phyloP scores from a whole-genome alignment of 805 yeast genomes.

The Schwanniomyces polymorphus region DNA sequence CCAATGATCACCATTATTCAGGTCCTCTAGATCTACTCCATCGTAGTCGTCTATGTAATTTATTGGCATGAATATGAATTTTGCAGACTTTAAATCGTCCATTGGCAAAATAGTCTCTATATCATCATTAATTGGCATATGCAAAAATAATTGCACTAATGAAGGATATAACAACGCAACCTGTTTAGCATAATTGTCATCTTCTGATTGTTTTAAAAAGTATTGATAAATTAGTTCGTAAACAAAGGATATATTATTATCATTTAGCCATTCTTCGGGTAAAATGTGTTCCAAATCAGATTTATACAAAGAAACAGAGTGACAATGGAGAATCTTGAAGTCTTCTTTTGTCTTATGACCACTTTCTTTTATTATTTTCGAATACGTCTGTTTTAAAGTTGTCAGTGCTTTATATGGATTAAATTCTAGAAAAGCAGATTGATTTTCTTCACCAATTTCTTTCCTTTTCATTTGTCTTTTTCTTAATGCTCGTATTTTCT shows the following conservation, averaged over 20 bases:
- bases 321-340: slow-evolving; percentile 45
- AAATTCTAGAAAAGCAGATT: slow-evolving; percentile 1
- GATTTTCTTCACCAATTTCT: slow-evolving; percentile 5
- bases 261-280: slow-evolving; percentile 75
- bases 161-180: slow-evolving; percentile 53
- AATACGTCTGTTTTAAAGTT: slow-evolving; percentile 18
- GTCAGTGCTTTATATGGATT: slow-evolving; percentile 13
- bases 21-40: slow-evolving; percentile 38
- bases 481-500: slow-evolving; percentile 20
- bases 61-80: slow-evolving; percentile 64
- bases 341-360: slow-evolving; percentile 12
- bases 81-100: slow-evolving; percentile 30
- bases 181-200: slow-evolving; percentile 16
- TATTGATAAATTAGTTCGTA: slow-evolving; percentile 47
- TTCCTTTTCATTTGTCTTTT: slow-evolving; percentile 14
- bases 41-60: slow-evolving; percentile 60
- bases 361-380: slow-evolving; percentile 10
- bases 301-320: slow-evolving; percentile 57
- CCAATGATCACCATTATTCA: slow-evolving; percentile 79
- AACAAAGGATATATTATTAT: slow-evolving; percentile 62
- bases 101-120: slow-evolving; percentile 24
- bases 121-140: slow-evolving; percentile 30
- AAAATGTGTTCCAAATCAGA: slow-evolving; percentile 58
- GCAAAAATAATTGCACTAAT: slow-evolving; percentile 59
- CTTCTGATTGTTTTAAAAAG: slow-evolving; percentile 15